Conservation (phyloP, 1,139 yeast species). For the Suhomyces wounanorum region DNA sequence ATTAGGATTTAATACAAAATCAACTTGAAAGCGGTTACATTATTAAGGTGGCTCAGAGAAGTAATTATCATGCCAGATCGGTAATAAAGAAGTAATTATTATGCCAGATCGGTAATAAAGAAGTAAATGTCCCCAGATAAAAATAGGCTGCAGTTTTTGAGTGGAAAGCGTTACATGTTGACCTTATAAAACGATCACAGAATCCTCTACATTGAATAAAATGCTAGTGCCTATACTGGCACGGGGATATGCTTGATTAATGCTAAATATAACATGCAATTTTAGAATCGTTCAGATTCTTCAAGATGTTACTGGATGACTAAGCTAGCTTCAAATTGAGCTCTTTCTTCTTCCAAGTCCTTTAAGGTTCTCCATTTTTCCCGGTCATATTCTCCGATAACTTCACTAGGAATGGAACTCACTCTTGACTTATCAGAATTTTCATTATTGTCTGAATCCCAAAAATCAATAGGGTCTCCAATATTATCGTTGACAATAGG, state of each 20-base stretch:
- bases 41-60: too few relatives aligned
- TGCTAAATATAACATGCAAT: not conserved
- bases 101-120: too few relatives aligned
- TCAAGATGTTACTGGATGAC: not conserved
- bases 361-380: slow-evolving; percentile 64
- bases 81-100: too few relatives aligned
- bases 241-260: not conserved
- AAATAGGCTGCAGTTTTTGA: too few relatives aligned
- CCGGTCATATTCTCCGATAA: slow-evolving; percentile 63
- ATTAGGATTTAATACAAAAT: too few relatives aligned
- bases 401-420: slow-evolving; percentile 58
- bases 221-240: not conserved
- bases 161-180: too few relatives aligned
- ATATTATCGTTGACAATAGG: not conserved
- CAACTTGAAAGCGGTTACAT: too few relatives aligned
- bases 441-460: slow-evolving; percentile 43
- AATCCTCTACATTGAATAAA: not conserved
- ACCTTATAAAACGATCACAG: too few relatives aligned
- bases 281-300: not conserved
- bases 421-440: slow-evolving; percentile 42
- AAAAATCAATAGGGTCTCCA: slow-evolving; percentile 29
- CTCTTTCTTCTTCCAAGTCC: slow-evolving; percentile 21
- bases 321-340: not conserved
- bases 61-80: too few relatives aligned
- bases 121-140: too few relatives aligned